Evolutionary conservation across 805 yeast species (phyloP).

Genomic region (Sungouiella blattae): DNA sequence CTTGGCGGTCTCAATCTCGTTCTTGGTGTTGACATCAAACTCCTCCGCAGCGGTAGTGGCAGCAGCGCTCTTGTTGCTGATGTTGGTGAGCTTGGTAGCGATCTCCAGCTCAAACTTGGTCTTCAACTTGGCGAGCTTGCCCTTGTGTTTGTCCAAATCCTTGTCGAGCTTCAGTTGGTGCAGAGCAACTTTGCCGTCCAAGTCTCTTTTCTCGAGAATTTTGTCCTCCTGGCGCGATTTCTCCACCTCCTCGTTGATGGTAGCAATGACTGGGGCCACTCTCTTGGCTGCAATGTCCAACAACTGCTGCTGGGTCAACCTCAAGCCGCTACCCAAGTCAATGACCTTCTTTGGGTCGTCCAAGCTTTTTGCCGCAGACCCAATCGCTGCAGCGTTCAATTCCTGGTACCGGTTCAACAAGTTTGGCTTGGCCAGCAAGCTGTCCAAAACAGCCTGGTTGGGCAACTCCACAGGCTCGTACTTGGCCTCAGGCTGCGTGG

Average conservation of each 20-base stretch:
- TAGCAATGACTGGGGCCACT: constrained; percentile 51
- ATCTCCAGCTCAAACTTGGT: constrained; percentile 41
- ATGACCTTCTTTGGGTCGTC: constrained; percentile 48
- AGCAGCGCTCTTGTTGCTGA: constrained; percentile 20
- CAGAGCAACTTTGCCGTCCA: constrained; percentile 31
- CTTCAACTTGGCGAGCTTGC: constrained; percentile 36
- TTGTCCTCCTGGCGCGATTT: constrained; percentile 43
- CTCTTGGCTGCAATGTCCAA: constrained; percentile 53
- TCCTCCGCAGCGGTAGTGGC: constrained; percentile 31
- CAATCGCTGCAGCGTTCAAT: constrained; percentile 45
- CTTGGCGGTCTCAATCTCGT: constrained; percentile 43
- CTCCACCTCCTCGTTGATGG: constrained; percentile 48
- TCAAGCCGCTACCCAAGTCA: constrained; percentile 53
- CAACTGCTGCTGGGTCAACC: constrained; percentile 52
- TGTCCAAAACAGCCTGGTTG: constrained; percentile 32
- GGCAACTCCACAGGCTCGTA: constrained; percentile 35
- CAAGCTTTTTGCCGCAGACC: constrained; percentile 41
- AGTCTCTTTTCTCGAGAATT: constrained; percentile 35
- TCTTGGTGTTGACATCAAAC: constrained; percentile 39
- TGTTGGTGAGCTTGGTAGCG: constrained; percentile 24
- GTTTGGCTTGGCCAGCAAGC: constrained; percentile 45
- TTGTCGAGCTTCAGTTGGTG: constrained; percentile 35
- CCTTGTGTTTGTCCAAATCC: constrained; percentile 35
- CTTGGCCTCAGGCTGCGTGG: constrained; percentile 29
- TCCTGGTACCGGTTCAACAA: constrained; percentile 47